A percentile compares a stretch with the other conserved stretches of the same genome.
phyloP scores from a whole-genome alignment of 768 basidiomycete genomes.

The Termitomyces sp. region DNA sequence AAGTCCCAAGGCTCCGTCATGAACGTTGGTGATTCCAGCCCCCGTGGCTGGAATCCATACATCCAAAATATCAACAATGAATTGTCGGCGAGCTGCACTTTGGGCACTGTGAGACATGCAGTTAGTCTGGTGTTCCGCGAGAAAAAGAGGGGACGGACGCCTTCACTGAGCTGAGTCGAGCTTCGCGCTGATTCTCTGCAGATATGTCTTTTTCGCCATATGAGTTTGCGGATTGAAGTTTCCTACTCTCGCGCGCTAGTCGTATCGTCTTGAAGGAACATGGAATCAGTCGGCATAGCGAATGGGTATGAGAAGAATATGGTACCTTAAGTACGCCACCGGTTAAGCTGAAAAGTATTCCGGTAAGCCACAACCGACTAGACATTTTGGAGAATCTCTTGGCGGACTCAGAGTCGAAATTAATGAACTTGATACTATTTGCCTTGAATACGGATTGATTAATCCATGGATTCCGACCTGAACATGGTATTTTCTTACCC shows the following conservation, averaged over 20 bases:
- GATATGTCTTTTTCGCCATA: conserved; percentile 67
- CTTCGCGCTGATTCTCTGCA: conserved; percentile 59
- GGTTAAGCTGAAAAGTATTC: conserved; percentile 75
- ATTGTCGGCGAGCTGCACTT: conserved; percentile 65
- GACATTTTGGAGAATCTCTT: conserved; percentile 58
- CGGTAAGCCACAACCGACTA: conserved; percentile 85
- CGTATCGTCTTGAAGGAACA: conserved; percentile 43
- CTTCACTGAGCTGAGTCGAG: conserved; percentile 51
- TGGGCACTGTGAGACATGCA: conserved; percentile 43
- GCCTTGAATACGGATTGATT: conserved; percentile 35
- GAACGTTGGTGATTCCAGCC: conserved; percentile 68
- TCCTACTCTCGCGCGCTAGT: conserved; percentile 54
- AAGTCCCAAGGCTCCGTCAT: conserved; percentile 82
- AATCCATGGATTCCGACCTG: neutral
- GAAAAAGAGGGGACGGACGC: conserved; percentile 34
- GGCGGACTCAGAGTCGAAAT: conserved; percentile 53
- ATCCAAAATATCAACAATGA: conserved; percentile 82
- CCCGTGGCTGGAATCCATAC: conserved; percentile 86
- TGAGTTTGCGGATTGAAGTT: conserved; percentile 36
- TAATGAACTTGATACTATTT: conserved; percentile 61
- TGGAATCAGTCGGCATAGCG: neutral
- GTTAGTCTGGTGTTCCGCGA: neutral
- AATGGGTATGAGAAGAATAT: conserved; percentile 1
- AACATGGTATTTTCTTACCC: conserved; percentile 49
- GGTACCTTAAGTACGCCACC: conserved; percentile 65